Percentiles rank a stretch among this genome's conserved stretches.
Evolutionary conservation across 1,284 basidiomycete species (phyloP).

Genomic region (Irpex sp.): DNA sequence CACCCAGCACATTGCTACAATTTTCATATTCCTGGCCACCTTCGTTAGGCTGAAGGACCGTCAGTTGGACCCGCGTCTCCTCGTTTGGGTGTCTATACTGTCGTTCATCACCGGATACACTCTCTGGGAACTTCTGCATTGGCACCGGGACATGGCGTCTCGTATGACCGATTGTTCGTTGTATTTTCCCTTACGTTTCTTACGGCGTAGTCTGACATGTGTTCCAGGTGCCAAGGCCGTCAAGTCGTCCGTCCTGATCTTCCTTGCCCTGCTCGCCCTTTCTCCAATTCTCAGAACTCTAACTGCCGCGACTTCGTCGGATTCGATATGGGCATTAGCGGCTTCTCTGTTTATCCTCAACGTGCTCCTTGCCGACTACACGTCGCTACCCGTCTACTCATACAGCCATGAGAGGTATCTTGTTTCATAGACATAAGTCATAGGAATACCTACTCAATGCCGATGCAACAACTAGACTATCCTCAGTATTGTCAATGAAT

Average conservation of each 20-base stretch:
- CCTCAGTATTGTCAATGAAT: slow-evolving; percentile 91
- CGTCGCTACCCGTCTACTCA: slow-evolving; percentile 29
- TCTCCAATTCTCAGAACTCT: slow-evolving; percentile 91
- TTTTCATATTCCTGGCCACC: slow-evolving; percentile 79
- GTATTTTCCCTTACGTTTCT: slow-evolving; percentile 1
- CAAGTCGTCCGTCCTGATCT: slow-evolving; percentile 80
- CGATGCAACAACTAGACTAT: slow-evolving; percentile 51
- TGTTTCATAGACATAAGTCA: neutral
- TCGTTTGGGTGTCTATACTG: slow-evolving; percentile 64
- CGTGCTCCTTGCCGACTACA: slow-evolving; percentile 66
- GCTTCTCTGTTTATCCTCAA: slow-evolving; percentile 62
- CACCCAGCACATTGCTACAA: slow-evolving; percentile 80
- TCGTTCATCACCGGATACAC: slow-evolving; percentile 60
- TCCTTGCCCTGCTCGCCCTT: slow-evolving; percentile 84
- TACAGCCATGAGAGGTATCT: slow-evolving; percentile 36
- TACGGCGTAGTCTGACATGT: slow-evolving; percentile 1
- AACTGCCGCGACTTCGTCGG: slow-evolving; percentile 92
- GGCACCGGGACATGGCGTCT: slow-evolving; percentile 13
- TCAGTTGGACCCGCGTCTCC: slow-evolving; percentile 61
- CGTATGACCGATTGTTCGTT: slow-evolving; percentile 30
- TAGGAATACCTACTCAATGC: neutral
- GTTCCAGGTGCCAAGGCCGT: slow-evolving; percentile 58
- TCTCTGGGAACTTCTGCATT: slow-evolving; percentile 59
- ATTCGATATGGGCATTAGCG: slow-evolving; percentile 95
- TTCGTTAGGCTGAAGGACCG: slow-evolving; percentile 73